These are phyloP conservation scores for Aspergillus flavus DNA, from an alignment of 2,329 filamentous ascomycete genomes.

Conservation along the genomic window DNA sequence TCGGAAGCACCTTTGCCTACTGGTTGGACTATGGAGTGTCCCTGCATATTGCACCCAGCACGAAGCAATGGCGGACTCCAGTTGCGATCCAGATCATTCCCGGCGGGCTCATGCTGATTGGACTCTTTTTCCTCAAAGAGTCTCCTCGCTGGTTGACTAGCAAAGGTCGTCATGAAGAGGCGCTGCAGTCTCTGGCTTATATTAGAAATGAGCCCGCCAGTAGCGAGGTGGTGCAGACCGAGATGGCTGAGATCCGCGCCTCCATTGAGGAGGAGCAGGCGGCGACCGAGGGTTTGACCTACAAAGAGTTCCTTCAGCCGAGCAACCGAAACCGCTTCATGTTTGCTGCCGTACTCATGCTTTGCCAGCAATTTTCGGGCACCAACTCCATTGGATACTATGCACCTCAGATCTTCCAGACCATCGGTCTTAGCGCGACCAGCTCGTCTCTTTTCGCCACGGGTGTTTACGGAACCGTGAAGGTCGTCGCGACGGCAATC, in stretches of 20 bases:
- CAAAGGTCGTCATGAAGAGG: constrained; percentile 51
- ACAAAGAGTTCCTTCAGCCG: constrained; percentile 42
- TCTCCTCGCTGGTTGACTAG: constrained; percentile 59
- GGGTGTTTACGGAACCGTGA: constrained; percentile 43
- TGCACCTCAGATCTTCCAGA: constrained; percentile 42
- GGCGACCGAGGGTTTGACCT: constrained; percentile 45
- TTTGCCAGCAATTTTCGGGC: constrained; percentile 46
- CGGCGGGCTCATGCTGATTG: constrained; percentile 52
- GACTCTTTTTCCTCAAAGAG: constrained; percentile 56
- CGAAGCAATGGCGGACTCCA: constrained; percentile 57
- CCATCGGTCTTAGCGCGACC: constrained; percentile 36
- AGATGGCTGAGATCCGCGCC: constrained; percentile 44
- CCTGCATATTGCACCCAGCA: constrained; percentile 45
- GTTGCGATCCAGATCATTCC: constrained; percentile 58
- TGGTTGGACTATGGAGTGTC: constrained; percentile 57
- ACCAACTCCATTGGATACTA: constrained; percentile 45
- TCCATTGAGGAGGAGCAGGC: constrained; percentile 46
- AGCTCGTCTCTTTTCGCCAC: constrained; percentile 41
- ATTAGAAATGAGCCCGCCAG: constrained; percentile 36
- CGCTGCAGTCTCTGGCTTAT: constrained; percentile 40
- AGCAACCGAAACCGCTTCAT: constrained; percentile 43
- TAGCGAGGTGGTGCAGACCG: constrained; percentile 31
- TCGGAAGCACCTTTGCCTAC: constrained; percentile 53
- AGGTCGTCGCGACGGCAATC: constrained; percentile 39
- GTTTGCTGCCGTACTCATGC: constrained; percentile 41